These are phyloP conservation scores for Fistulifera solaris DNA, from an alignment of 108 stramenopile genomes.

Conservation along the genomic window DNA sequence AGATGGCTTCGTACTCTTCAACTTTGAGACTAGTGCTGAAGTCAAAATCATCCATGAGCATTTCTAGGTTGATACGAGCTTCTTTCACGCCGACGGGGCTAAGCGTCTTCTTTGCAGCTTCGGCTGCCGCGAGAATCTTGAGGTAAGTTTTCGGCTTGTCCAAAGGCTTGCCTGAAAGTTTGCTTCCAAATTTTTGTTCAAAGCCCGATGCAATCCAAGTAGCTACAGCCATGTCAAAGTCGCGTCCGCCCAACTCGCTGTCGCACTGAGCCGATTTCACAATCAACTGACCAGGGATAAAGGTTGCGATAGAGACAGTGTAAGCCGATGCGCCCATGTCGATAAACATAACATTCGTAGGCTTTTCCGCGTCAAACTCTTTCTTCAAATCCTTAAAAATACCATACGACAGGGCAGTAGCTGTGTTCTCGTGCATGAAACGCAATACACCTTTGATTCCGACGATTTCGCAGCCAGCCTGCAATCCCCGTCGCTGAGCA, in stretches of 20 bases:
- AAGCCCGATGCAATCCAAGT: slow-evolving; percentile 87
- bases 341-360: slow-evolving; percentile 87
- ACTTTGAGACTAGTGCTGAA: slow-evolving; percentile 72
- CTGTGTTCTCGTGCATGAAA: slow-evolving; percentile 93
- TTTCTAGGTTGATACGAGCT: slow-evolving; percentile 88
- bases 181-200: slow-evolving; percentile 74
- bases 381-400: slow-evolving; percentile 95
- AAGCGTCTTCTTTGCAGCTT: slow-evolving; percentile 98
- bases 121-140: slow-evolving; percentile 89
- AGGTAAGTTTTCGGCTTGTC: slow-evolving; percentile 77
- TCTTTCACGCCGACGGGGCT: slow-evolving; percentile 92
- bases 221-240: slow-evolving; percentile 87
- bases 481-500: slow-evolving; percentile 83
- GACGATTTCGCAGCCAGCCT: slow-evolving; percentile 86
- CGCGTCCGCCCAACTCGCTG: slow-evolving; percentile 84
- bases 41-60: slow-evolving; percentile 90
- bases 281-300: slow-evolving; percentile 82
- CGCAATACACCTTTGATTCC: slow-evolving; percentile 84
- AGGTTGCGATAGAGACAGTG: slow-evolving; percentile 86
- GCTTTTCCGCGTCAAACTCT: slow-evolving; percentile 69
- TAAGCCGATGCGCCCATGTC: slow-evolving; percentile 91
- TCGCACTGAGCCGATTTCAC: slow-evolving; percentile 80
- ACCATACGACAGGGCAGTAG: slow-evolving; percentile 95
- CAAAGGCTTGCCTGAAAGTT: slow-evolving; percentile 67
- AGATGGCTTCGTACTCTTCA: slow-evolving; percentile 79